Conservation (phyloP, 1,284 basidiomycete species). For the Ustilago curta region DNA sequence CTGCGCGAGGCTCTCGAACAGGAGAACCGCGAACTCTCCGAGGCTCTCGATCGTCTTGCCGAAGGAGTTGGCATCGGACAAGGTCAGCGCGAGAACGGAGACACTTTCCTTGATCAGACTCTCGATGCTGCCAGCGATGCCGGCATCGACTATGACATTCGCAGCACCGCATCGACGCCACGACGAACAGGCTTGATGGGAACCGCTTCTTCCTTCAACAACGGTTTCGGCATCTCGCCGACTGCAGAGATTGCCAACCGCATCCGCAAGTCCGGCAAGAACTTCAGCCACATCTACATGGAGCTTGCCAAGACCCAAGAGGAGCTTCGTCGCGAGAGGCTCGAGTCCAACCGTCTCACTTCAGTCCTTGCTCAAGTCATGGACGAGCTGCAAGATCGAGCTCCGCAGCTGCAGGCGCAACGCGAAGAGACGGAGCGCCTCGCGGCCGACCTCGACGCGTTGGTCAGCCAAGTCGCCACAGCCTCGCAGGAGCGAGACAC, state of each 20-base stretch:
- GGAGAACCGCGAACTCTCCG: slow-evolving; percentile 66
- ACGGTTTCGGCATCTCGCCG: slow-evolving; percentile 71
- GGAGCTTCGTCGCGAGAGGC: slow-evolving; percentile 79
- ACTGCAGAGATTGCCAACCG: slow-evolving; percentile 80
- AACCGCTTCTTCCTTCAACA: slow-evolving; percentile 43
- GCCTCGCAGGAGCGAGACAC: slow-evolving; percentile 54
- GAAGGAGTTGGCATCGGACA: slow-evolving; percentile 63
- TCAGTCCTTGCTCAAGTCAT: slow-evolving; percentile 63
- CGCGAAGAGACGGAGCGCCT: slow-evolving; percentile 64
- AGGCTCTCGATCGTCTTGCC: slow-evolving; percentile 65
- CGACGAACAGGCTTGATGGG: slow-evolving; percentile 34
- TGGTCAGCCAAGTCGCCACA: slow-evolving; percentile 43
- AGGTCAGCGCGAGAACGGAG: slow-evolving; percentile 45
- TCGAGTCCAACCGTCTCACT: slow-evolving; percentile 58
- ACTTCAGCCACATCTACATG: slow-evolving; percentile 89
- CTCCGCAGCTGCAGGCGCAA: slow-evolving; percentile 64
- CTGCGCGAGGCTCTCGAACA: slow-evolving; percentile 70
- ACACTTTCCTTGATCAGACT: slow-evolving; percentile 29
- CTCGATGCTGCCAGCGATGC: slow-evolving; percentile 34
- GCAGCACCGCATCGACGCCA: slow-evolving; percentile 35
- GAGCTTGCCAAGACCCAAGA: slow-evolving; percentile 87
- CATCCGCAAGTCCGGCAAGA: slow-evolving; percentile 75
- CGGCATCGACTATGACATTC: slow-evolving; percentile 31
- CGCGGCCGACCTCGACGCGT: slow-evolving; percentile 53
- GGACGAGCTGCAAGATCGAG: slow-evolving; percentile 64